Evolutionary conservation across 495 filamentous ascomycete species (phyloP).

Genomic region (Penicillium cinerascens): DNA sequence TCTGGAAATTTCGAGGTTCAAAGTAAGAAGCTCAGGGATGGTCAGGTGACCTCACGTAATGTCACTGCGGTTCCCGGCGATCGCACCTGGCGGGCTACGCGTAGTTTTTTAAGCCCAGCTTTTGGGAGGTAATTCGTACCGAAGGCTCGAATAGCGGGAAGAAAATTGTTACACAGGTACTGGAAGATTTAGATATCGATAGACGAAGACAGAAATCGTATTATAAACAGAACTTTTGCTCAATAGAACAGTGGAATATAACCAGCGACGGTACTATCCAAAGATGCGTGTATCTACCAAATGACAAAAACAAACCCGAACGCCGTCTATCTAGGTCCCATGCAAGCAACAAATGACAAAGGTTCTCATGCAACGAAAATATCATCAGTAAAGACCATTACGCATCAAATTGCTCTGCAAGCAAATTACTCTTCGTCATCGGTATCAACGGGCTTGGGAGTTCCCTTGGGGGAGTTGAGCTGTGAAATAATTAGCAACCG

Average conservation of each 20-base stretch:
- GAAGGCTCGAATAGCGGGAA: too few species aligned
- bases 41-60: neutral
- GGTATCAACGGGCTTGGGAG: constrained; percentile 71
- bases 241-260: neutral
- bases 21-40: neutral
- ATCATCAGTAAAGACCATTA: constrained; percentile 19
- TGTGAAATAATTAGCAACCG: constrained; percentile 24
- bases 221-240: constrained; percentile 10
- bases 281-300: constrained; percentile 22
- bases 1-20: neutral
- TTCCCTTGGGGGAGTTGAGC: constrained; percentile 63
- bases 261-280: neutral
- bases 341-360: constrained; percentile 20
- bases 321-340: constrained; percentile 28
- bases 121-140: neutral
- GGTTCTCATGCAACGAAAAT: constrained; percentile 22
- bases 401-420: constrained; percentile 18
- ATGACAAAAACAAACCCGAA: constrained; percentile 14
- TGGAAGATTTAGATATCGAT: neutral
- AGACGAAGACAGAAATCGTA: neutral
- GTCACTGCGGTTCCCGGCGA: neutral
- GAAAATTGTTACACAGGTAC: too few species aligned
- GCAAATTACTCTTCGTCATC: constrained; percentile 65
- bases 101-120: neutral
- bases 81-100: neutral